Conservation (phyloP, 2,329 filamentous ascomycete species). For the Nigrospora osmanthi region DNA sequence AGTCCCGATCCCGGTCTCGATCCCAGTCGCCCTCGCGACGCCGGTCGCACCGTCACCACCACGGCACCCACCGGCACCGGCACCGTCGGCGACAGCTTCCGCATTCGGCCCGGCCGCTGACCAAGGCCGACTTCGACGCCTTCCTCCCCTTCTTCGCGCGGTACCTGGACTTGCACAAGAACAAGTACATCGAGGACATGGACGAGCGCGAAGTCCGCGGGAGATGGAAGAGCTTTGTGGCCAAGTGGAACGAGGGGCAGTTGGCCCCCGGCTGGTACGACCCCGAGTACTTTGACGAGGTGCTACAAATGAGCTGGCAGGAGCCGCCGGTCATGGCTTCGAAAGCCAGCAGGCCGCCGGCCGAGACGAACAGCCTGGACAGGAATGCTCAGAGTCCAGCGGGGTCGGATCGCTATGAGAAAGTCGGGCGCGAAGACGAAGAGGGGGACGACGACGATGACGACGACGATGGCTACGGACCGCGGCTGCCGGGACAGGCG, state of each 20-base stretch:
- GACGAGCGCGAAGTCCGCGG: slow-evolving; percentile 70
- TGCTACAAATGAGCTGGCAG: slow-evolving; percentile 5
- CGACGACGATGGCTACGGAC: slow-evolving; percentile 55
- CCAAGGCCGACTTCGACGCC: slow-evolving; percentile 56
- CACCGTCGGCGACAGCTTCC: slow-evolving; percentile 45
- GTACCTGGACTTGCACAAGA: slow-evolving; percentile 85
- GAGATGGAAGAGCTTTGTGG: slow-evolving; percentile 87
- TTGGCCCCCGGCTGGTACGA: slow-evolving; percentile 92
- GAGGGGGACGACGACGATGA: slow-evolving; percentile 33
- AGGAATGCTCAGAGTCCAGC: too few species aligned
- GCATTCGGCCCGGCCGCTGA: slow-evolving; percentile 55
- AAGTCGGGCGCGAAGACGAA: not conserved
- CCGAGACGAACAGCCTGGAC: too few species aligned
- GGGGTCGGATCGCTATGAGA: not conserved
- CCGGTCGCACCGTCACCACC: slow-evolving; percentile 14
- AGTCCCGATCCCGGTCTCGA: too few species aligned
- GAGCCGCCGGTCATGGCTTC: too few species aligned
- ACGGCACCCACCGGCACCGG: slow-evolving; percentile 25
- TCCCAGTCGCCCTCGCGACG: too few species aligned
- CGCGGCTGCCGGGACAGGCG: slow-evolving; percentile 21
- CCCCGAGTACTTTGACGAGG: slow-evolving; percentile 53
- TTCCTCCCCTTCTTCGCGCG: slow-evolving; percentile 71
- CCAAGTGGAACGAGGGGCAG: slow-evolving; percentile 87
- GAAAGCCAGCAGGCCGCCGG: not conserved
- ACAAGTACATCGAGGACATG: slow-evolving; percentile 59